Evolutionary conservation across 1,284 basidiomycete species (phyloP).

Genomic region (Ustilago curta): DNA sequence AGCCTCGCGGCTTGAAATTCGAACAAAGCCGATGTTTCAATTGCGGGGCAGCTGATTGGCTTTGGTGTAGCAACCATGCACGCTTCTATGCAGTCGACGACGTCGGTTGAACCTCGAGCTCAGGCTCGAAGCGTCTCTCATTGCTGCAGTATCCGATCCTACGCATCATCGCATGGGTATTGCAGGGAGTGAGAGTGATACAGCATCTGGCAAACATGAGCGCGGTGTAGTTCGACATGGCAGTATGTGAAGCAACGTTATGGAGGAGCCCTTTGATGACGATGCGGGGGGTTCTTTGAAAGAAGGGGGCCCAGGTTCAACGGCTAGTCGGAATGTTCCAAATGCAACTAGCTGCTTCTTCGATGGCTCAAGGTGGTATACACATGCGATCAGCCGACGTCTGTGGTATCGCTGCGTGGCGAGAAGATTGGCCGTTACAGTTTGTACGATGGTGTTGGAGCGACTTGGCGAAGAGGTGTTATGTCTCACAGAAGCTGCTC

Average conservation of each 20-base stretch:
- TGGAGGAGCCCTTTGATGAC: not conserved
- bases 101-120: not conserved
- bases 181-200: not conserved
- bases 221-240: not conserved
- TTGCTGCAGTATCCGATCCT: slow-evolving; percentile 4
- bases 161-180: not conserved
- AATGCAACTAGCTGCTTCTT: not conserved
- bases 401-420: not conserved
- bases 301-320: no score
- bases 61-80: slow-evolving; percentile 1
- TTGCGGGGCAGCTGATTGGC: slow-evolving; percentile 40
- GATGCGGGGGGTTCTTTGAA: not conserved
- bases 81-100: not conserved
- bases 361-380: not conserved
- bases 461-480: not conserved
- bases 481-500: not conserved
- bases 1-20: not conserved
- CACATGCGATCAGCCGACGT: not conserved
- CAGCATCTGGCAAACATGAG: not conserved
- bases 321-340: not conserved
- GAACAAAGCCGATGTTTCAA: slow-evolving; percentile 49
- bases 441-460: not conserved
- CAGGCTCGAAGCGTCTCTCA: not conserved
- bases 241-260: not conserved
- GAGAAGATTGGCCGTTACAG: not conserved